Percentiles rank a stretch among this genome's conserved stretches.
phyloP scores from a whole-genome alignment of 169 alveolate genomes.

The Theileria luwenshuni region DNA sequence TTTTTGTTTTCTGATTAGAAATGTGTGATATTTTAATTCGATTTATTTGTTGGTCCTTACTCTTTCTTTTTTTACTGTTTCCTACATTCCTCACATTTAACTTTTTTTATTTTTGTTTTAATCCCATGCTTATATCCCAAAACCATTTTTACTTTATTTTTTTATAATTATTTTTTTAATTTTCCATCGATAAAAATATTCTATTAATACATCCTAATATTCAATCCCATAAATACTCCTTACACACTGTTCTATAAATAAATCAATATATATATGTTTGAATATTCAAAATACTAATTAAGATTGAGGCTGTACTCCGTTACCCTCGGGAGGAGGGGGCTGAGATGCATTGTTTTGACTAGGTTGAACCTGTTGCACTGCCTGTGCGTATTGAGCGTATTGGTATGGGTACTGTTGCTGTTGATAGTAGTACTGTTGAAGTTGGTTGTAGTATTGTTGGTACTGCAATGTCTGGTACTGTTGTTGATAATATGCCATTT shows the following conservation, averaged over 20 bases:
- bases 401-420: conserved; percentile 4
- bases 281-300: background rate
- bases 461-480: conserved; percentile 58
- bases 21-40: too few relatives aligned
- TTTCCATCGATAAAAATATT: too few relatives aligned
- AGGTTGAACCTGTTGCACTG: background rate
- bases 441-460: conserved; percentile 51
- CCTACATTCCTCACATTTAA: too few relatives aligned
- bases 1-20: too few relatives aligned
- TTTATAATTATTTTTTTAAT: too few relatives aligned
- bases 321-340: conserved; percentile 12
- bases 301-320: background rate
- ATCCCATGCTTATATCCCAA: too few relatives aligned
- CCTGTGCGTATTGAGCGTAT: background rate
- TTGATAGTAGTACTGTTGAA: conserved; percentile 7
- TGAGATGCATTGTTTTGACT: background rate
- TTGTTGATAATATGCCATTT: conserved; percentile 68
- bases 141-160: background rate
- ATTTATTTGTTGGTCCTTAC: too few relatives aligned
- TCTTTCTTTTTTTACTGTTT: too few relatives aligned
- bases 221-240: background rate
- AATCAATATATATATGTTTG: background rate
- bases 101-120: too few relatives aligned
- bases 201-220: too few relatives aligned
- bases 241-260: background rate